A percentile compares a stretch with the other conserved stretches of the same genome.
Conservation (phyloP, 257 asterid genomes). For the Nicotiana sylvestris region DNA sequence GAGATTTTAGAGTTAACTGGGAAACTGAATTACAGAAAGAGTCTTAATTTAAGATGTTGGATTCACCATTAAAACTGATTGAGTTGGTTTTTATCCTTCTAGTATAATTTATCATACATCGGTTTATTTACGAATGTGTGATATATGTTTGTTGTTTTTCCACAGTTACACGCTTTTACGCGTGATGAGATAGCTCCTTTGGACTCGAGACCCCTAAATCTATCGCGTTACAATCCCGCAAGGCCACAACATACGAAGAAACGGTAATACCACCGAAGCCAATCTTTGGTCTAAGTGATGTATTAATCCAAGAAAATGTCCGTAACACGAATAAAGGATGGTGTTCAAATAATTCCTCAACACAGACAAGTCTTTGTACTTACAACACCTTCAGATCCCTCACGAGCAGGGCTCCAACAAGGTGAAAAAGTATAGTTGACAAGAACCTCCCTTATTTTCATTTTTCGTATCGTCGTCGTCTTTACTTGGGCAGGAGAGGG, state of each 20-base stretch:
- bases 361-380: not conserved
- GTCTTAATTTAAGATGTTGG: no score
- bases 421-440: not conserved
- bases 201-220: not conserved
- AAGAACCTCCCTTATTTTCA: slow-evolving; percentile 1
- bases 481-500: not conserved
- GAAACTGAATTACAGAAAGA: no score
- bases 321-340: not conserved
- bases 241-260: not conserved
- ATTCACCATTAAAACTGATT: no score
- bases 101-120: no score
- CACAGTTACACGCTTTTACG: no score
- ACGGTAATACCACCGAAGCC: not conserved
- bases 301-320: not conserved
- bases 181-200: not conserved
- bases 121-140: no score
- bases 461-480: not conserved
- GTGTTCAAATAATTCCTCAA: not conserved
- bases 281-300: not conserved
- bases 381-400: not conserved
- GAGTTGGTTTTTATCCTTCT: no score
- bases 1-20: no score
- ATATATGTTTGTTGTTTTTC: no score
- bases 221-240: not conserved
- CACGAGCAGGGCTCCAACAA: not conserved